Conservation (phyloP, 2,329 filamentous ascomycete genomes). For the Coccinonectria pachysandricola region DNA sequence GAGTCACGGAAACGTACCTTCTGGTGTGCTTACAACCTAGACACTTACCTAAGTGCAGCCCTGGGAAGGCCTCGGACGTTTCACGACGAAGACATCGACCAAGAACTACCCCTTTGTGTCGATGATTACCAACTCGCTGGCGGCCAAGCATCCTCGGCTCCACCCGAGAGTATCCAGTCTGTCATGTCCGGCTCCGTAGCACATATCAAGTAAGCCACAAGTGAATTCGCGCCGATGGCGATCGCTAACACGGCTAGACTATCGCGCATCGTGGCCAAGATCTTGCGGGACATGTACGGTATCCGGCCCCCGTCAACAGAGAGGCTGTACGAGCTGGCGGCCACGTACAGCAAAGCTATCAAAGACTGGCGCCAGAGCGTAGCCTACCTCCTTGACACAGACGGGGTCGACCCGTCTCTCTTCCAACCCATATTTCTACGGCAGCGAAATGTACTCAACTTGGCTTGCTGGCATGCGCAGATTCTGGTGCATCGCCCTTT, state of each 20-base stretch:
- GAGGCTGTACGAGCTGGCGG: slow-evolving; percentile 17
- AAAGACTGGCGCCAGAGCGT: slow-evolving; percentile 24
- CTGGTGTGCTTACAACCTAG: slow-evolving; percentile 54
- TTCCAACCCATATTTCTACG: slow-evolving; percentile 30
- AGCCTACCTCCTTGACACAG: slow-evolving; percentile 27
- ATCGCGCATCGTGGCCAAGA: not conserved
- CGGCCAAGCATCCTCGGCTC: slow-evolving; percentile 1
- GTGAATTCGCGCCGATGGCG: no score
- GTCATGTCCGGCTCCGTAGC: slow-evolving; percentile 24
- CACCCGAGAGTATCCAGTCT: slow-evolving; percentile 3
- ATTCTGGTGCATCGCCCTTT: slow-evolving; percentile 31
- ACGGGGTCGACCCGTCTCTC: slow-evolving; percentile 22
- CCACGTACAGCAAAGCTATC: slow-evolving; percentile 21
- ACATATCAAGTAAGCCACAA: slow-evolving; percentile 21
- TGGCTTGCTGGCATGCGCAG: slow-evolving; percentile 32
- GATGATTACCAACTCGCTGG: slow-evolving; percentile 41
- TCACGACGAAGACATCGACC: slow-evolving; percentile 56
- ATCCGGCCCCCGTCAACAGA: slow-evolving; percentile 21
- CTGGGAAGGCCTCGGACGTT: slow-evolving; percentile 51
- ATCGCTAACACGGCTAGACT: not conserved
- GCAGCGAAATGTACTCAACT: slow-evolving; percentile 30
- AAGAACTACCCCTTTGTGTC: slow-evolving; percentile 43
- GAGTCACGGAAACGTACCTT: slow-evolving; percentile 39
- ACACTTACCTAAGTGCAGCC: slow-evolving; percentile 53
- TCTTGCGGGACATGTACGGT: slow-evolving; percentile 18